Evolutionary conservation across 2,329 filamentous ascomycete species (phyloP).

Genomic region (Penicillium expansum): DNA sequence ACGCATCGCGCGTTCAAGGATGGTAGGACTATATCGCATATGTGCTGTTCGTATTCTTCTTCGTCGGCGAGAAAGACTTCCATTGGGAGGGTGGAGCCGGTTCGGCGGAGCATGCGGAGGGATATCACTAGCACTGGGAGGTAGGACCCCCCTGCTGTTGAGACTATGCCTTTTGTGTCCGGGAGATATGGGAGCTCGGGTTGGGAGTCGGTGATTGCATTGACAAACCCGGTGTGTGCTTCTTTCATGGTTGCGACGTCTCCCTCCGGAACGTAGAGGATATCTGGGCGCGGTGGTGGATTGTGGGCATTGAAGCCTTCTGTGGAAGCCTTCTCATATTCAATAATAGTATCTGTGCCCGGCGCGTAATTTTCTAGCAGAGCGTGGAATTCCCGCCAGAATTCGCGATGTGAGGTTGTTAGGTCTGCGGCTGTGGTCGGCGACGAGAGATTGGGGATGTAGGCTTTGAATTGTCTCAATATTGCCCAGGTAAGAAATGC

Average conservation of each 20-base stretch:
- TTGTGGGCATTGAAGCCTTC: constrained; percentile 29
- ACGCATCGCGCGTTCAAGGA: constrained; percentile 44
- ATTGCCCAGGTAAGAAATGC: constrained; percentile 10
- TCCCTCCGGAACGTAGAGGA: constrained; percentile 28
- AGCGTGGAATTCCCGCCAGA: constrained; percentile 37
- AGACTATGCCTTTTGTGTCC: constrained; percentile 46
- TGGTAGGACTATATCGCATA: constrained; percentile 46
- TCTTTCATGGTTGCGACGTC: constrained; percentile 35
- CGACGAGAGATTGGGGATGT: background rate
- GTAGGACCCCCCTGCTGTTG: constrained; percentile 46
- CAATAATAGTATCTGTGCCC: constrained; percentile 28
- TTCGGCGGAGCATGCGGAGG: constrained; percentile 46
- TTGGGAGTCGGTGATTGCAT: constrained; percentile 26
- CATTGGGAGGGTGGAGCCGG: constrained; percentile 45
- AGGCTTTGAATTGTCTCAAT: background rate
- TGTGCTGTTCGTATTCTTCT: constrained; percentile 42
- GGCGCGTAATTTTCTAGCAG: constrained; percentile 34
- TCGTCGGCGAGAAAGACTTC: constrained; percentile 47
- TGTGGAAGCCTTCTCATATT: constrained; percentile 26
- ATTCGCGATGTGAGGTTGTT: constrained; percentile 17
- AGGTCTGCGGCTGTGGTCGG: constrained; percentile 1
- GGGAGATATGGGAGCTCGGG: constrained; percentile 35
- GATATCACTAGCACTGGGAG: constrained; percentile 46
- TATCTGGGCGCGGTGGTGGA: constrained; percentile 30
- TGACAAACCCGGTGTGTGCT: constrained; percentile 37